These are phyloP conservation scores for Testicularia cyperi DNA, from an alignment of 1,284 basidiomycete species.

Conservation along the genomic window DNA sequence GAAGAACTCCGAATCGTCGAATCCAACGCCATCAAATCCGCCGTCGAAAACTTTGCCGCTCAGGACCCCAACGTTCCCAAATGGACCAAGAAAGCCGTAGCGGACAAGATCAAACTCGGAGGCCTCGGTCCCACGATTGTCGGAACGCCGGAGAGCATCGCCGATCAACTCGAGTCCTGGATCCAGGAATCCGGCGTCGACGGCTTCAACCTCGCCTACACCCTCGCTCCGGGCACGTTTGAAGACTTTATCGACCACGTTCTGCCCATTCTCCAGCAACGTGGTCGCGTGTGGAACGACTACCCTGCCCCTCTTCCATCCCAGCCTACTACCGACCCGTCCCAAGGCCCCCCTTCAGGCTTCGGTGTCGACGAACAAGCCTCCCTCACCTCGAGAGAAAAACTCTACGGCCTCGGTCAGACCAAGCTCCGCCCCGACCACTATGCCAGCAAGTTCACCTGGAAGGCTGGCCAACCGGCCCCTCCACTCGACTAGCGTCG, in stretches of 20 bases:
- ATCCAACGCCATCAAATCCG: slow-evolving; percentile 53
- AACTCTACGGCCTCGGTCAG: slow-evolving; percentile 52
- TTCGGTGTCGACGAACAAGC: slow-evolving; percentile 38
- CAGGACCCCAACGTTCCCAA: slow-evolving; percentile 51
- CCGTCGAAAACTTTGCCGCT: slow-evolving; percentile 49
- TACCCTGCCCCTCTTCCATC: slow-evolving; percentile 34
- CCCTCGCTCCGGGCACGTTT: slow-evolving; percentile 48
- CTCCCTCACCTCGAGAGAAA: slow-evolving; percentile 50
- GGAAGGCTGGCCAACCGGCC: slow-evolving; percentile 47
- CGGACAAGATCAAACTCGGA: slow-evolving; percentile 53
- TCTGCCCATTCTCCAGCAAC: slow-evolving; percentile 46
- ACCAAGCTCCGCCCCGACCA: slow-evolving; percentile 46
- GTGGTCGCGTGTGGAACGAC: slow-evolving; percentile 53
- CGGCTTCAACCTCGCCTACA: slow-evolving; percentile 53
- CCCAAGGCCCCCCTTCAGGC: slow-evolving; percentile 3
- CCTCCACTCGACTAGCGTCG: slow-evolving; percentile 36
- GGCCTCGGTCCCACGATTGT: slow-evolving; percentile 54
- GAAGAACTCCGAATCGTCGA: slow-evolving; percentile 48
- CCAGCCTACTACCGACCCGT: background rate
- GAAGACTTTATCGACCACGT: slow-evolving; percentile 45
- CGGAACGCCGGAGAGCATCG: slow-evolving; percentile 32
- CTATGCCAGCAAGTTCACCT: slow-evolving; percentile 48
- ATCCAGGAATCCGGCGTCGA: slow-evolving; percentile 46
- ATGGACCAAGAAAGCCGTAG: slow-evolving; percentile 52
- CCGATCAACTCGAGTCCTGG: slow-evolving; percentile 48